Conservation (phyloP, 768 basidiomycete genomes). For the Calocybe gangraenosa region DNA sequence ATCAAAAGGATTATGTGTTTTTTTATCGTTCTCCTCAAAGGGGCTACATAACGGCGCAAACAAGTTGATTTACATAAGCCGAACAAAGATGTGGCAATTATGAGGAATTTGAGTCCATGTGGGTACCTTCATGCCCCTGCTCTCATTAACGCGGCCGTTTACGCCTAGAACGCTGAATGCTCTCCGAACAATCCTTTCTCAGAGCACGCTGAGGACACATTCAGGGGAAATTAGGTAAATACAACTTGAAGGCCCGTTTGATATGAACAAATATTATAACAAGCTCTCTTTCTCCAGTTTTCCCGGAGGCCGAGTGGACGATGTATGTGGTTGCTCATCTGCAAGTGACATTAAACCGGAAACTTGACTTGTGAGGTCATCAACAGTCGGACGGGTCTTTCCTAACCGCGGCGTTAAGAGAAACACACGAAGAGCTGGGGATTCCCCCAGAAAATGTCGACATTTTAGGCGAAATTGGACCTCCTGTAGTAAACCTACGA, state of each 20-base stretch:
- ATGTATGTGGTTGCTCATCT: conserved; percentile 32
- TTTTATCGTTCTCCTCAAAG: too few species aligned
- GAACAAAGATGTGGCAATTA: too few species aligned
- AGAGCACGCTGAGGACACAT: conserved; percentile 51
- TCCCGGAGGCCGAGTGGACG: conserved; percentile 69
- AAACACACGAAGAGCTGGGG: conserved; percentile 73
- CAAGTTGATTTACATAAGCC: too few species aligned
- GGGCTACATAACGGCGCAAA: too few species aligned
- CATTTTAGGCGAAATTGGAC: conserved; percentile 60
- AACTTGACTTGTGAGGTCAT: not conserved
- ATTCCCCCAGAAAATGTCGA: conserved; percentile 57
- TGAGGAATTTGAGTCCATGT: too few species aligned
- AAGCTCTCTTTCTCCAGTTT: conserved; percentile 42
- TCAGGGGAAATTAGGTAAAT: conserved; percentile 78
- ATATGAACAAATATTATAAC: not conserved
- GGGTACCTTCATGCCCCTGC: conserved; percentile 14
- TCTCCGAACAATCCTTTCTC: conserved; percentile 20
- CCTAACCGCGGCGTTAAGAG: conserved; percentile 58
- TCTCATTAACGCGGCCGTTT: conserved; percentile 35
- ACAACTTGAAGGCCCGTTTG: conserved; percentile 7
- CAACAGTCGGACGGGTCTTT: conserved; percentile 49
- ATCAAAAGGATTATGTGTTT: too few species aligned
- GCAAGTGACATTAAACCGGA: not conserved
- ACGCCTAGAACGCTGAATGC: conserved; percentile 30
- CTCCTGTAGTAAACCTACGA: conserved; percentile 52